Evolutionary conservation across 78 protist genomes (phyloP), one percentile per base, ranked within the genome.

Genomic region (Acrasis kona): DNA sequence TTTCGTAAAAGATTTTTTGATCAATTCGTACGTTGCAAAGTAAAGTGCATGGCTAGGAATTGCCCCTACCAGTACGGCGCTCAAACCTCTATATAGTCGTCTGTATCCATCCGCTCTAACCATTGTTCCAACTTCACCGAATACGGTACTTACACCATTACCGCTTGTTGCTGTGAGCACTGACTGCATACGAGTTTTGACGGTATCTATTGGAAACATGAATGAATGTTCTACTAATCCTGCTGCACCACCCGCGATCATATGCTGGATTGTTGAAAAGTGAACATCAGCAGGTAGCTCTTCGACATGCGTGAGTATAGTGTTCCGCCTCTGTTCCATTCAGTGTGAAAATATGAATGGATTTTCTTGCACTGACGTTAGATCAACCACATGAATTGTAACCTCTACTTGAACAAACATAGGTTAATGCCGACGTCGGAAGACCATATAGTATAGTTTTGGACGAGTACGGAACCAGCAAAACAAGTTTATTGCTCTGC

Each of bases 1-100:
- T n/a, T n/a, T n/a, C n/a, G n/a, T n/a, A n/a, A n/a, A n/a, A n/a
- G n/a, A n/a, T n/a, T 71, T 76, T 61, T 77, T 78, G 7, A 10
- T 7, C 27, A 0, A 5, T 32, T 86, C 91, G 37, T 82, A 86
- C 37, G 77, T 1, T 28, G 61, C 10, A 39, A 86, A 86, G 73
- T 75, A 78, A 10, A 76, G 67, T 4, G 87, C 91, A 35, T 86
- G 91, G 30, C 87, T 80, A 0, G 91, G 91, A 7, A 85, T 74
- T 7, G 91, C 87, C 2, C 82, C 76, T 5, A 35, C 0, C 8
- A 74, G 41, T 9, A 83, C 84, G 5, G 80, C 32, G 34, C 2
- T 27, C 27, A 70, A 1, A 38, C 84, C 84, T 3, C 65, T n/a
- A 36, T 2, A 79, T 7, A 79, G 4, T 12, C 5, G 35, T 3